phyloP scores from a whole-genome alignment of 352 stramenopile species.

The Labyrinthula sp. region DNA sequence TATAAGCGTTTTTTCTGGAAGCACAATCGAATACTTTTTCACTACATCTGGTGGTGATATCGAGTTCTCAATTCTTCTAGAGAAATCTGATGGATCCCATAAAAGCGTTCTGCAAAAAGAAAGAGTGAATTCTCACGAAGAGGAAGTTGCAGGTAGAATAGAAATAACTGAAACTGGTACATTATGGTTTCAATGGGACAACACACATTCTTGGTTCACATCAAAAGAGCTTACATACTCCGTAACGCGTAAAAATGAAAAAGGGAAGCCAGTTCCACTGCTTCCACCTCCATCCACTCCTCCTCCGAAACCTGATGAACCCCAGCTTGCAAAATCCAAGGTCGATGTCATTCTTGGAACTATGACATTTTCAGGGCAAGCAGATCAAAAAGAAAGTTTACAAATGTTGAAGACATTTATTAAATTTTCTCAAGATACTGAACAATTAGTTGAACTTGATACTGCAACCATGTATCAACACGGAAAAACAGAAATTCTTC shows the following conservation, averaged over 20 bases:
- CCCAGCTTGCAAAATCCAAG: not conserved
- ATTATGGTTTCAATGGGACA: slow-evolving; percentile 26
- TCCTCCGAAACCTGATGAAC: not conserved
- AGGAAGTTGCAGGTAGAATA: slow-evolving; percentile 6
- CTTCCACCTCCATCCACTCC: not conserved
- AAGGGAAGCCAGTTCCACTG: not conserved
- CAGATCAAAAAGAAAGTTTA: slow-evolving; percentile 7
- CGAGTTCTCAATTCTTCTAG: slow-evolving; percentile 18
- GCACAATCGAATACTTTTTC: slow-evolving; percentile 15
- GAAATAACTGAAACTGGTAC: not conserved
- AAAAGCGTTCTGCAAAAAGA: slow-evolving; percentile 14
- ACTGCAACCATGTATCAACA: slow-evolving; percentile 37
- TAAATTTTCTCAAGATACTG: slow-evolving; percentile 12
- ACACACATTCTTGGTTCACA: slow-evolving; percentile 20
- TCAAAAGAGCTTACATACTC: slow-evolving; percentile 23
- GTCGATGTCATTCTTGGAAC: slow-evolving; percentile 36
- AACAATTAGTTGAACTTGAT: slow-evolving; percentile 32
- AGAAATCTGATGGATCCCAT: slow-evolving; percentile 3
- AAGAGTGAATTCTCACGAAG: slow-evolving; percentile 5
- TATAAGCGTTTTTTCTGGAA: slow-evolving; percentile 5
- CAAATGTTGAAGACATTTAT: slow-evolving; percentile 31
- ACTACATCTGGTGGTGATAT: slow-evolving; percentile 20
- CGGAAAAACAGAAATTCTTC: slow-evolving; percentile 30
- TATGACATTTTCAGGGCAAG: slow-evolving; percentile 35
- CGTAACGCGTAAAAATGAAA: slow-evolving; percentile 1